These are phyloP conservation scores for Yamadazyma ubonensis DNA, from an alignment of 805 yeast genomes.

Conservation along the genomic window DNA sequence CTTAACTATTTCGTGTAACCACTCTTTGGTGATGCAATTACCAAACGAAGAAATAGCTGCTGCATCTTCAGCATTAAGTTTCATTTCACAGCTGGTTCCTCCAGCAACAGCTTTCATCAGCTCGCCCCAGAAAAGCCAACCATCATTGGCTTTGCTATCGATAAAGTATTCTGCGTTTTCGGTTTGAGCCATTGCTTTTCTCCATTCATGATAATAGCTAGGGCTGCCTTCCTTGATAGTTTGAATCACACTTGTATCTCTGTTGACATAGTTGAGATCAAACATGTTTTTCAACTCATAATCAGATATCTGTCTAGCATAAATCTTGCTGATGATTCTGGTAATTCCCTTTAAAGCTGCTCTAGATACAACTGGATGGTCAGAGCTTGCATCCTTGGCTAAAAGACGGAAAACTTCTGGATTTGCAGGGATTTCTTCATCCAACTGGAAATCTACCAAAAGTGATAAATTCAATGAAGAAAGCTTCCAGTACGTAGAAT, in stretches of 20 bases:
- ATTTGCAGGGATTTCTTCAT: constrained; percentile 47
- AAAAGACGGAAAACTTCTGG: constrained; percentile 43
- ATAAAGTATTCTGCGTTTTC: constrained; percentile 51
- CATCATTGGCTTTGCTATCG: constrained; percentile 55
- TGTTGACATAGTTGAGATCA: constrained; percentile 33
- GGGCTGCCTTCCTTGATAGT: constrained; percentile 33
- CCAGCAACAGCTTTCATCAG: constrained; percentile 46
- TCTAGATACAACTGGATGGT: constrained; percentile 67
- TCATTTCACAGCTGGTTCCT: constrained; percentile 30
- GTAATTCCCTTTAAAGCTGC: constrained; percentile 60
- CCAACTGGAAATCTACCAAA: constrained; percentile 52
- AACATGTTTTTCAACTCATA: constrained; percentile 48
- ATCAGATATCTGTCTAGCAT: constrained; percentile 43
- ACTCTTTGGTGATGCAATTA: constrained; percentile 46
- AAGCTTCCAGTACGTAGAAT: constrained; percentile 56
- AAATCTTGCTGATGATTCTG: constrained; percentile 47
- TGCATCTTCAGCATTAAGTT: constrained; percentile 33
- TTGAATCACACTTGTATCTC: constrained; percentile 41
- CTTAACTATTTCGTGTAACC: constrained; percentile 54
- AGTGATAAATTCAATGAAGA: constrained; percentile 49
- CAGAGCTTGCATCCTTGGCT: constrained; percentile 48
- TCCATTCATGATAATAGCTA: constrained; percentile 44
- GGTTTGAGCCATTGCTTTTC: constrained; percentile 50
- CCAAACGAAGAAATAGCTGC: constrained; percentile 45
- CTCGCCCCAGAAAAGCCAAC: constrained; percentile 78